Percentiles rank a stretch among this genome's conserved stretches.
phyloP scores from a whole-genome alignment of 257 asterid genomes.

The Ilex aquifolium region DNA sequence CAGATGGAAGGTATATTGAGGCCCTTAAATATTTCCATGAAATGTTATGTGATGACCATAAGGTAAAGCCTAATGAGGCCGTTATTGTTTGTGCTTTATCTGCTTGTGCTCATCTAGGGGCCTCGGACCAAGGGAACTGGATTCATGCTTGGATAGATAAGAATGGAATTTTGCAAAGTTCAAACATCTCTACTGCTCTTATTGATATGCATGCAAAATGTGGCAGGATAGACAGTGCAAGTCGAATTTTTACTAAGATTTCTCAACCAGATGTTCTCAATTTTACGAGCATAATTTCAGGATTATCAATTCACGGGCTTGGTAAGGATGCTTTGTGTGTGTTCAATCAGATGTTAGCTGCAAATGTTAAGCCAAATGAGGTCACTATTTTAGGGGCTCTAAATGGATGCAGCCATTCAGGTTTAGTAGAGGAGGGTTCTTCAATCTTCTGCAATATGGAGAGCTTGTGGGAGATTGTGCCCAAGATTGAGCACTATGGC shows the following conservation, averaged over 20 bases:
- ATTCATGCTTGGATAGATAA: slow-evolving; percentile 41
- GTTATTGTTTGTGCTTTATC: slow-evolving; percentile 73
- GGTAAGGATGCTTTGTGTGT: too few species aligned
- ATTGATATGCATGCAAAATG: slow-evolving; percentile 87
- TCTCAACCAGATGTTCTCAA: slow-evolving; percentile 40
- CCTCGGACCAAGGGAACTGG: slow-evolving; percentile 62
- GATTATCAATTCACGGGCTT: slow-evolving; percentile 3
- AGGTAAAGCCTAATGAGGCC: slow-evolving; percentile 63
- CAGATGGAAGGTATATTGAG: slow-evolving; percentile 40
- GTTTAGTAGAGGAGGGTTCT: slow-evolving; percentile 49
- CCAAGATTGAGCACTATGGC: slow-evolving; percentile 75
- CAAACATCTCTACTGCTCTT: slow-evolving; percentile 56
- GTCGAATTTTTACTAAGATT: slow-evolving; percentile 36
- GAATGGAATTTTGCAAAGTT: slow-evolving; percentile 20
- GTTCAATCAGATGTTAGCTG: too few species aligned
- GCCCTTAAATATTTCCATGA: slow-evolving; percentile 42
- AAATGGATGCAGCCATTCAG: slow-evolving; percentile 50
- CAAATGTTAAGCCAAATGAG: too few species aligned
- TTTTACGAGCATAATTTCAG: slow-evolving; percentile 68
- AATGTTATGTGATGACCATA: slow-evolving; percentile 29
- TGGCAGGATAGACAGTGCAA: slow-evolving; percentile 55
- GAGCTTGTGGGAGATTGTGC: slow-evolving; percentile 35
- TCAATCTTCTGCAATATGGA: slow-evolving; percentile 25
- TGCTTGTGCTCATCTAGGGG: slow-evolving; percentile 81
- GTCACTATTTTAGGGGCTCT: too few species aligned